These are phyloP conservation scores for Hypoxylon sp. DNA, from an alignment of 2,329 filamentous ascomycete genomes.

Conservation along the genomic window DNA sequence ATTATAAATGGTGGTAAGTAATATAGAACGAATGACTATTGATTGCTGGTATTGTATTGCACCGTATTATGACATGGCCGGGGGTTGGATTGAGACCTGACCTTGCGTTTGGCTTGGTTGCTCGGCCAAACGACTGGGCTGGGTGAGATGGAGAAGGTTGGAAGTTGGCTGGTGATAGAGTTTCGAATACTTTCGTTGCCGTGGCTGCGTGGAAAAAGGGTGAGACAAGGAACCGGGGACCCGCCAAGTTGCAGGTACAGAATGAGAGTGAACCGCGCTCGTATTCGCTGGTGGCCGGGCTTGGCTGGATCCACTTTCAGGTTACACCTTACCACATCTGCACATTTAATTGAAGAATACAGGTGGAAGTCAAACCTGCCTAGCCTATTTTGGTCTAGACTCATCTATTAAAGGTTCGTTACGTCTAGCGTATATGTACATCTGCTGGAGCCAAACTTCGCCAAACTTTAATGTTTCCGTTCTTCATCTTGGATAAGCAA, in stretches of 20 bases:
- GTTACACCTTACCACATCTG: slow-evolving; percentile 16
- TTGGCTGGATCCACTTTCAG: slow-evolving; percentile 11
- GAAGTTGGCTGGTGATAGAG: slow-evolving; percentile 35
- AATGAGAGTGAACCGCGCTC: slow-evolving; percentile 34
- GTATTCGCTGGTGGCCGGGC: slow-evolving; percentile 36
- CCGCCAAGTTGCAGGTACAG: slow-evolving; percentile 8
- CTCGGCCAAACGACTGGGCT: slow-evolving; percentile 40
- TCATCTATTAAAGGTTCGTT: not conserved
- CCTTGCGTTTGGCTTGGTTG: slow-evolving; percentile 37
- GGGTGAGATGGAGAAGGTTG: slow-evolving; percentile 25
- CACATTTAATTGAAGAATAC: slow-evolving; percentile 25
- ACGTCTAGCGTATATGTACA: no score
- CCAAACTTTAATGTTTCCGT: slow-evolving; percentile 7
- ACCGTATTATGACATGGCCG: slow-evolving; percentile 38
- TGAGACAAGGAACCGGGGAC: slow-evolving; percentile 29
- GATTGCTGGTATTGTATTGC: slow-evolving; percentile 11
- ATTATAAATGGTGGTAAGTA: slow-evolving; percentile 33
- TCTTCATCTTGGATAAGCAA: not conserved
- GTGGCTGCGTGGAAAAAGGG: slow-evolving; percentile 27
- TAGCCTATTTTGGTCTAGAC: not conserved
- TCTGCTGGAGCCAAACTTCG: not conserved
- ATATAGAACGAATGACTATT: slow-evolving; percentile 40
- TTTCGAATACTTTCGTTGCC: slow-evolving; percentile 28
- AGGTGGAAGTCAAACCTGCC: not conserved
- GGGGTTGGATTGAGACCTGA: slow-evolving; percentile 6